Percentiles rank a stretch among this genome's conserved stretches.
Conservation (phyloP, 1,284 basidiomycete species). For the Microbotryomycetes sp. region DNA sequence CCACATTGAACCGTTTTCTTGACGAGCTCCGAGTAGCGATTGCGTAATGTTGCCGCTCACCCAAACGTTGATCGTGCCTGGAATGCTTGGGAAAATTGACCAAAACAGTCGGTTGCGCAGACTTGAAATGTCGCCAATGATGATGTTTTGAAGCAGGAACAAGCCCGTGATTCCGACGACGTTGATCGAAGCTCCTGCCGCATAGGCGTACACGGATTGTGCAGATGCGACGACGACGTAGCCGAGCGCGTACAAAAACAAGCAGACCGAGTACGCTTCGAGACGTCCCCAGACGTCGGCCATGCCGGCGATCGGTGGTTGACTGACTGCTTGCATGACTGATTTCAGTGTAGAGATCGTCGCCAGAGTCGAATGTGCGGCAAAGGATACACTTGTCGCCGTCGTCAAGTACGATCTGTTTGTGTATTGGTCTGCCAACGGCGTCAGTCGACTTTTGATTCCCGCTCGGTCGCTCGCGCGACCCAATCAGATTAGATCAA, state of each 20-base stretch:
- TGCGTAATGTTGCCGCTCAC: constrained; percentile 35
- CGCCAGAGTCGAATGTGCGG: constrained; percentile 37
- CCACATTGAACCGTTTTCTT: constrained; percentile 27
- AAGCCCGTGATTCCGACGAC: constrained; percentile 40
- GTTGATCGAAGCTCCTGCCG: constrained; percentile 40
- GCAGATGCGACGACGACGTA: constrained; percentile 39
- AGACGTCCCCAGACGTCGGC: constrained; percentile 40
- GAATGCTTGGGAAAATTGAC: constrained; percentile 40
- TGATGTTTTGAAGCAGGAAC: constrained; percentile 39
- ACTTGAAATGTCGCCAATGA: constrained; percentile 40
- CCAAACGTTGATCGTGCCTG: constrained; percentile 39
- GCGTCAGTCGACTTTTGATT: too few relatives aligned
- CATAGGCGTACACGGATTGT: constrained; percentile 33
- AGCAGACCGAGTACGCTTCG: constrained; percentile 38
- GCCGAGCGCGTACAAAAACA: constrained; percentile 39
- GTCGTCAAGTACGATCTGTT: constrained; percentile 34
- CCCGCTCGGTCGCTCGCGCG: too few relatives aligned
- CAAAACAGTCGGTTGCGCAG: constrained; percentile 39
- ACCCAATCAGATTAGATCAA: neutral
- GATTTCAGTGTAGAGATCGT: constrained; percentile 38
- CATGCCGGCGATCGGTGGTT: constrained; percentile 42
- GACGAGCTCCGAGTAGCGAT: constrained; percentile 13
- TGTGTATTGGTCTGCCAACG: constrained; percentile 20
- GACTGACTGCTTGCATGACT: constrained; percentile 39
- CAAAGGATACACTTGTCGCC: constrained; percentile 38